These are phyloP conservation scores for Heracleum sosnowskyi DNA, from an alignment of 129 eudicot genomes.

Conservation along the genomic window DNA sequence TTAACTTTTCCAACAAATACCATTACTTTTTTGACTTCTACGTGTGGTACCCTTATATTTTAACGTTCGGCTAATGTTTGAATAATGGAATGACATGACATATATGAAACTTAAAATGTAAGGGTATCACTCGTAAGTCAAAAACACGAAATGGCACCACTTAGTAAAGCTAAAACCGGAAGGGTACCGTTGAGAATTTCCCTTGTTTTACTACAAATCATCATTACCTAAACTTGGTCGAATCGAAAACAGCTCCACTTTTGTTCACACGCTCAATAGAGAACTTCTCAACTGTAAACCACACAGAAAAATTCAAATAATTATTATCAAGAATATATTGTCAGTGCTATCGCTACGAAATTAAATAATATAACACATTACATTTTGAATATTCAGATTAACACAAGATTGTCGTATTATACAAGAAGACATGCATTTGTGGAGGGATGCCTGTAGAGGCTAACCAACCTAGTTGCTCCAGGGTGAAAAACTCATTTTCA, in stretches of 20 bases:
- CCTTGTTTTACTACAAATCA: constrained; percentile 4
- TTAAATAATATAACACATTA: neutral
- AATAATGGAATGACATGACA: too few species aligned
- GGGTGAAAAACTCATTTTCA: constrained; percentile 78
- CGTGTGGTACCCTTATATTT: too few species aligned
- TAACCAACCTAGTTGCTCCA: constrained; percentile 76
- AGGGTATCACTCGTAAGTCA: too few species aligned
- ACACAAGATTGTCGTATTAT: neutral
- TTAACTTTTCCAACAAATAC: too few species aligned
- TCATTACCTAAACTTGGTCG: constrained; percentile 67
- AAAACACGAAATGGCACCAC: too few species aligned
- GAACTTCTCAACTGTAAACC: constrained; percentile 78
- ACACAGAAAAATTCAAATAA: constrained; percentile 11
- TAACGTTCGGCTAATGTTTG: too few species aligned
- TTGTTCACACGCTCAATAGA: constrained; percentile 88
- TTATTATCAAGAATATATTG: too few species aligned
- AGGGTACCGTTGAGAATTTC: too few species aligned
- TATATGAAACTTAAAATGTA: too few species aligned
- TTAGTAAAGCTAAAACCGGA: too few species aligned
- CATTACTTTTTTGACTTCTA: too few species aligned
- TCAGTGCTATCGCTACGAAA: too few species aligned
- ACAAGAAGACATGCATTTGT: constrained; percentile 13
- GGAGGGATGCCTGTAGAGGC: neutral
- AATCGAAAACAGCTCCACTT: constrained; percentile 90
- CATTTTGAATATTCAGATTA: neutral